A percentile compares a stretch with the other conserved stretches of the same genome.
Evolutionary conservation across 148 eudicot genomes (phyloP).

Genomic region (Simmondsia chinensis): DNA sequence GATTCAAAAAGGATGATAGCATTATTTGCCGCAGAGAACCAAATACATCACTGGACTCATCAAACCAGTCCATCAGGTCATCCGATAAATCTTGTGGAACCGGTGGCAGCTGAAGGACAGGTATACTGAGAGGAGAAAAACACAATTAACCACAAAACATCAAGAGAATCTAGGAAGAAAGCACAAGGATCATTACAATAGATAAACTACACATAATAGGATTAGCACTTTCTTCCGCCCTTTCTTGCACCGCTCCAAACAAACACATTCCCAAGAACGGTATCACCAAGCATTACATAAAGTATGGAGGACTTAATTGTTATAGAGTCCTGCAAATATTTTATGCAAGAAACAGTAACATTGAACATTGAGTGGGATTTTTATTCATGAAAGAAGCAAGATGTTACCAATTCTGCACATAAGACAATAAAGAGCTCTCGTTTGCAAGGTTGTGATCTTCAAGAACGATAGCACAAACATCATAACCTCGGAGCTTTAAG

Average conservation of each 20-base stretch:
- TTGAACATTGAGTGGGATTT: too few species aligned
- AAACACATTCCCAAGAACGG: too few species aligned
- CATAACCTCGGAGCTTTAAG: slow-evolving; percentile 89
- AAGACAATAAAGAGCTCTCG: slow-evolving; percentile 53
- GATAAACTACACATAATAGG: neutral
- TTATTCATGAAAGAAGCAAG: slow-evolving; percentile 2
- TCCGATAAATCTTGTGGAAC: slow-evolving; percentile 77
- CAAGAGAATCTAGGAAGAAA: neutral
- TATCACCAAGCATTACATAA: too few species aligned
- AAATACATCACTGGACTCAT: slow-evolving; percentile 44
- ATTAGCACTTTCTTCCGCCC: neutral
- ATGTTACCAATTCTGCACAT: slow-evolving; percentile 61
- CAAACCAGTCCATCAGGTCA: slow-evolving; percentile 75
- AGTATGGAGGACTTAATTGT: too few species aligned
- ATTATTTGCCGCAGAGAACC: slow-evolving; percentile 57
- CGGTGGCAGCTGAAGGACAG: slow-evolving; percentile 81
- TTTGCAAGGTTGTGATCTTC: slow-evolving; percentile 79
- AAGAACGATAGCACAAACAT: slow-evolving; percentile 73
- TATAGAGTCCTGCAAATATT: too few species aligned
- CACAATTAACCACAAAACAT: slow-evolving; percentile 6
- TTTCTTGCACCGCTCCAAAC: neutral
- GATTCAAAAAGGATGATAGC: slow-evolving; percentile 44
- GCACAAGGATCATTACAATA: neutral
- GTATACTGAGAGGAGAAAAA: slow-evolving; percentile 43
- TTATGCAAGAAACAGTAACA: too few species aligned